Base-by-base conservation (phyloP, 2,329 filamentous ascomycete genomes). In the Aureobasidium namibiae region DNA sequence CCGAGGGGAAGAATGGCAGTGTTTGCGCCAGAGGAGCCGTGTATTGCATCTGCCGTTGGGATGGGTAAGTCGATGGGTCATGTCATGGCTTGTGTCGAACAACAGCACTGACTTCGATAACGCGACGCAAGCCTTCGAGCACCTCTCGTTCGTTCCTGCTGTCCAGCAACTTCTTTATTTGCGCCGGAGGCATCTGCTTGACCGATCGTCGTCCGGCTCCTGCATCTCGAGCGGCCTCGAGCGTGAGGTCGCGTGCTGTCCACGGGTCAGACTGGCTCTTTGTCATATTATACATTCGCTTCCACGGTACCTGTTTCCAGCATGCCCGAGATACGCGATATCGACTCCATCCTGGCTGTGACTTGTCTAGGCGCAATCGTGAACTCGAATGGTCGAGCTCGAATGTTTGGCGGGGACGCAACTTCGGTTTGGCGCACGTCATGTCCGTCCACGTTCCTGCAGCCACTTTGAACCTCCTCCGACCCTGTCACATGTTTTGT, bases 111-210 rank as follows among this genome's bases (percentile, higher is more conserved):
- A 57, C 54, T 48, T 57, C 54, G 66, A 95, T 87, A 69, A 97
- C 90, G 69, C 87, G 87, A 65, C 91, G 87, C 73, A 99, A 75
- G 48, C 94, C 94, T 67, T 99, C 94, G 31, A 97, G 80, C 11
- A 97, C 87, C 65, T 99, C 94, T 66, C 91, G 84, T 66, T 99
- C 94, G 78, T 88, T 89, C 64, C 94, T 85, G 70, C 92, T 96
- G 74, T 97, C 94, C 64, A 99, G 81, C 18, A 97, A 83, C 77
- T 92, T 96, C 79, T 95, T 95, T 70, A 97, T 87, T 76, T 96
- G 91, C 61, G 82, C 80, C n/a, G 85, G 82, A 61, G 92, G 87
- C 64, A 94, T 76, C 46, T 85, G 83, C 57, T 84, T 83, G 24
- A 83, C 79, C 36, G 84, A 78, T 66, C 80, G 79, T 62, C 76